Conservation (phyloP, 352 stramenopile genomes). For the Phytophthora hybrid region DNA sequence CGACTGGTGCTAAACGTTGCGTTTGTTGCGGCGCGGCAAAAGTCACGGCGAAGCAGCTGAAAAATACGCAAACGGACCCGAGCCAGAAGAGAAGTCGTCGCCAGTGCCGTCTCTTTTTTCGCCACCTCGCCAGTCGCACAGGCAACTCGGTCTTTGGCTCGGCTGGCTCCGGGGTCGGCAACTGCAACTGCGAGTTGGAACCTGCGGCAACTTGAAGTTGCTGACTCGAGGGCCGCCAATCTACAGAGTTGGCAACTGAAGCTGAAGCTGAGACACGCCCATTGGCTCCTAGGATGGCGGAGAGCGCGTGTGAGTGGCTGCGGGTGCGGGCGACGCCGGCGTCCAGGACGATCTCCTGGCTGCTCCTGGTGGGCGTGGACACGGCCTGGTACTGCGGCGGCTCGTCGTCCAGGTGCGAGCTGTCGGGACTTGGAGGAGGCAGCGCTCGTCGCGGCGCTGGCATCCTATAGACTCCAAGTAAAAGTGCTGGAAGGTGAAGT, state of each 20-base stretch:
- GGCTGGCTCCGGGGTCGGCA: constrained; percentile 13
- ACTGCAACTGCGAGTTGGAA: constrained; percentile 15
- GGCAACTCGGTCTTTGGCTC: constrained; percentile 46
- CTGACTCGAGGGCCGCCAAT: constrained; percentile 37
- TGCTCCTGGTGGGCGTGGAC: constrained; percentile 36
- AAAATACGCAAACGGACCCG: constrained; percentile 37
- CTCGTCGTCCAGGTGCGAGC: background rate
- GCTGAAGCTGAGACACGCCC: constrained; percentile 17
- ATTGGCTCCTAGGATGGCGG: constrained; percentile 47
- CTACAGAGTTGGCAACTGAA: constrained; percentile 15
- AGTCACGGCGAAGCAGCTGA: constrained; percentile 52
- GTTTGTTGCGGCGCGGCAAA: constrained; percentile 51
- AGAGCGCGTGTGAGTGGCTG: constrained; percentile 59
- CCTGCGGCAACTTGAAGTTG: constrained; percentile 14
- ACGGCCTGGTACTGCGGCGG: constrained; percentile 49
- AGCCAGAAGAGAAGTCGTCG: constrained; percentile 43
- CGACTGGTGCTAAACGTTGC: constrained; percentile 53
- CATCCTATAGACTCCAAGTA: constrained; percentile 31
- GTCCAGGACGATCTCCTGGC: constrained; percentile 23
- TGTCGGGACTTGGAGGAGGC: constrained; percentile 25
- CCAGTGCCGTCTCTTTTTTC: constrained; percentile 32
- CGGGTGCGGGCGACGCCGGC: constrained; percentile 21
- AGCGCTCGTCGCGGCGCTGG: constrained; percentile 33
- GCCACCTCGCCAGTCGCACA: constrained; percentile 39
- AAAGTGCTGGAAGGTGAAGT: constrained; percentile 1